Evolutionary conservation across 352 stramenopile genomes (phyloP), one percentile per base, ranked within the genome.

Genomic region (Phytophthora nicotianae): DNA sequence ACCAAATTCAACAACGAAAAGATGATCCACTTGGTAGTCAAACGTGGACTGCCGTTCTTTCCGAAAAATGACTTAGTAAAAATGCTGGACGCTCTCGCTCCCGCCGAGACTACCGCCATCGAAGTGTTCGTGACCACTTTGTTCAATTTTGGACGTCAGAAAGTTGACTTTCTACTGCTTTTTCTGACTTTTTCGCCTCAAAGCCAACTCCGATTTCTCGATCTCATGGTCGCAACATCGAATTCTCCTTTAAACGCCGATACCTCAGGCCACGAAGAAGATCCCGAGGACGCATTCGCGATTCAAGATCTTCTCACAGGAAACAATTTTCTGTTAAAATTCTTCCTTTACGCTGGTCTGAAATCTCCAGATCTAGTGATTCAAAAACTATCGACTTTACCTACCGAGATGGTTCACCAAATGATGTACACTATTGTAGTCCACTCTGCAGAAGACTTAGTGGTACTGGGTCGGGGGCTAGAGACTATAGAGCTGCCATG

Each of bases 1-100:
- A 35, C 58, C 1, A 89, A 86, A 48, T 87, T 91, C 54, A 81
- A 83, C 26, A 74, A 47, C n/a, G 67, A 77, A 14, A 59, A 52
- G 21, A 66, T 81, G 45, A 74, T 91, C 24, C 51, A 49, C 5
- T 59, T 66, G 1, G 42, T 89, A n/a, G 56, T 79, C 6, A 69
- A 63, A 7, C 59, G 56, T 8, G 71, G 69, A 2, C 50, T 83
- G 21, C 55, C 53, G 8, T 49, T 74, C 4, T 61, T 89, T 23
- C 67, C 75, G 9, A 82, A 77, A 47, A 74, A 63, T 5, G 79
- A 85, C 11, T 53, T 88, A 26, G 49, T 87, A 6, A 66, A 70
- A 4, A 65, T 91, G 5, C 38, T 91, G 3, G 79, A 87, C 16
- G 62, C 76, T 2, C 54, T 91, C 0, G 67, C 68, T 0, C 55